Conservation (phyloP, 495 filamentous ascomycete species). For the Penicillium arizonense region DNA sequence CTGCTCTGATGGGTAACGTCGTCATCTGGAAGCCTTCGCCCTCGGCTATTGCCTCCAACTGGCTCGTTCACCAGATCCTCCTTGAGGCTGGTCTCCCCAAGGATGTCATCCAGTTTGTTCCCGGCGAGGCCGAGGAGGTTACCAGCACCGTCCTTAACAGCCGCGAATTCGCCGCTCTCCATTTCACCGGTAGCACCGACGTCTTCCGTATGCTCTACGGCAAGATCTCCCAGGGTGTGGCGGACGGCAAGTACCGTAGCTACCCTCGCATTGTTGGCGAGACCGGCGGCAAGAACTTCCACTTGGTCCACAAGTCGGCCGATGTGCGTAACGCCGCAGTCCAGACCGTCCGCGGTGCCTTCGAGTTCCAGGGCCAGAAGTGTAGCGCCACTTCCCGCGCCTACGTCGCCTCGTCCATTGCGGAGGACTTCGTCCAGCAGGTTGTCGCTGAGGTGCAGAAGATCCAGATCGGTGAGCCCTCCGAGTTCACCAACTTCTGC, state of each 20-base stretch:
- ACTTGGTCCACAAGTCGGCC: conserved; percentile 71
- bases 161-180: conserved; percentile 70
- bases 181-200: conserved; percentile 79
- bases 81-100: conserved; percentile 77
- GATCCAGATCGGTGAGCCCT: conserved; percentile 67
- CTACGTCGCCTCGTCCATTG: conserved; percentile 70
- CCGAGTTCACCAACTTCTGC: conserved; percentile 62
- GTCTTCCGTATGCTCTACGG: conserved; percentile 83
- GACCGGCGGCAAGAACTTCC: conserved; percentile 90
- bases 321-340: conserved; percentile 72
- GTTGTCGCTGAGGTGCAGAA: conserved; percentile 64
- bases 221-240: conserved; percentile 68
- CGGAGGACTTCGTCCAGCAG: conserved; percentile 60
- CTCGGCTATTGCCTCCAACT: conserved; percentile 71
- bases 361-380: conserved; percentile 87
- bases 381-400: conserved; percentile 78
- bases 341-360: conserved; percentile 78
- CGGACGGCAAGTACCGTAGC: conserved; percentile 66
- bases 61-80: conserved; percentile 78
- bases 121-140: conserved; percentile 74
- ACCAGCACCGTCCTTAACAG: conserved; percentile 69
- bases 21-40: conserved; percentile 88
- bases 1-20: conserved; percentile 81
- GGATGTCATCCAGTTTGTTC: conserved; percentile 82
- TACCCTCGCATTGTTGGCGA: conserved; percentile 85